Evolutionary conservation across 2,329 filamentous ascomycete genomes (phyloP), one percentile per base, ranked within the genome.

Genomic region (Thielaviopsis ethacetica): DNA sequence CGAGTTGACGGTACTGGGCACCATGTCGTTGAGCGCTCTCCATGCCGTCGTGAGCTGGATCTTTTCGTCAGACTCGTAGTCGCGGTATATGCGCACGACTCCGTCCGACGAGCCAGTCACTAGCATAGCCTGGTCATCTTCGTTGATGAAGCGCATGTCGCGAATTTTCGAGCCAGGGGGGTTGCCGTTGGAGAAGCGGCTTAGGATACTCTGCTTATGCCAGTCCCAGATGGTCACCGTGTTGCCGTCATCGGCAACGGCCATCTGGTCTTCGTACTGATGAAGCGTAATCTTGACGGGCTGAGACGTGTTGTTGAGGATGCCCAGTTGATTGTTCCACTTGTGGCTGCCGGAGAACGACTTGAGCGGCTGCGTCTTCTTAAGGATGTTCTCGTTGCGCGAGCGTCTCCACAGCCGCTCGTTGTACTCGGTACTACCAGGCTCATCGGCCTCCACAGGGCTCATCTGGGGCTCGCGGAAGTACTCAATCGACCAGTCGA

Each of bases 381-480:
- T 80, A 62, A 98, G 84, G 63, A 96, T 95, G 61, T 80, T 85
- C 70, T 98, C 93, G 66, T 98, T 98, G 51, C 93, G 85, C 59
- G 90, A 86, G 62, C 93, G 81, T 63, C 91, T 80, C 93, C 93
- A 98, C 2, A 98, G 75, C 17, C 93, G 83, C 68, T 93, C 86
- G 65, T 98, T 98, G 71, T 97, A 98, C 69, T 97, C 91, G 17
- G 88, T 88, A 67, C 90, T 96, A 38, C 93, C 93, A 15, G 93
- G 93, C 68, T 98, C 93, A 65, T 98, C 93, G 24, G 91, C 88
- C 69, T 98, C 93, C 60, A 87, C 91, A 2, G 89, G 85, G 68
- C 93, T 94, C 93, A 98, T 97, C 71, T 98, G 93, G 34, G 93
- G 93, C 70, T 97, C 91, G 30, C 91, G 88, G 77, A 97, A 98